Base-by-base conservation (phyloP, 140 eudicot species). In the Cichorium intybus region DNA sequence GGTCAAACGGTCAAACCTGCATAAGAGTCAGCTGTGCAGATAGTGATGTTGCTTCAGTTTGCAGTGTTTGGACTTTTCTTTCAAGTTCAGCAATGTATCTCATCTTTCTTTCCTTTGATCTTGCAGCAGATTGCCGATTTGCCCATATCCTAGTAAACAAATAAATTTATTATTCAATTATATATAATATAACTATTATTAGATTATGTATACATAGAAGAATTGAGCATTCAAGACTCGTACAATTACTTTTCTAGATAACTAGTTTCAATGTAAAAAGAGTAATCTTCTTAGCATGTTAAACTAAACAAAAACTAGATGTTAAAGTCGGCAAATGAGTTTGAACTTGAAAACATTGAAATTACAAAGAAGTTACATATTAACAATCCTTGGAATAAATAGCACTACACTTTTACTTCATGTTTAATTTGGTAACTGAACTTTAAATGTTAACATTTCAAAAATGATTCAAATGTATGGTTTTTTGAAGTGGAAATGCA, bases 31-130 rank as follows among this genome's bases (percentile, higher is more conserved):
- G 73, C 74, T 85, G 95, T 47, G 95, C 83, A 60, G 95, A 81
- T 73, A 89, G 72, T 10, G 84, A 70, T 0, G 95, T 80, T 50
- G 86, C 91, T 81, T 89, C 91, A 9, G 88, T 85, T 81, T 85
- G 91, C 53, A 89, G 71, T 4, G 88, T 53, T 60, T 83, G 97
- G 53, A 89, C 78, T 67, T 83, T 89, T 75, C 95, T 82, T 68
- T 89, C 86, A 31, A 89, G 95, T 72, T 89, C 97, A 49, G 85
- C 84, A 20, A 89, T 89, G 76, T 89, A 89, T 76, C 97, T 83
- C 95, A 89, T 89, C 74, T 83, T 89, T 77, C 95, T 77, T 70
- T 85, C 95, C 69, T 85, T 89, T 16, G 95, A 89, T 67, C 88
- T 71, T 43, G 97, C 95, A 47, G 95, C 95, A 33, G 95, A 89